Conservation (phyloP, 1,284 basidiomycete species). For the Ceratobasidium sp. region DNA sequence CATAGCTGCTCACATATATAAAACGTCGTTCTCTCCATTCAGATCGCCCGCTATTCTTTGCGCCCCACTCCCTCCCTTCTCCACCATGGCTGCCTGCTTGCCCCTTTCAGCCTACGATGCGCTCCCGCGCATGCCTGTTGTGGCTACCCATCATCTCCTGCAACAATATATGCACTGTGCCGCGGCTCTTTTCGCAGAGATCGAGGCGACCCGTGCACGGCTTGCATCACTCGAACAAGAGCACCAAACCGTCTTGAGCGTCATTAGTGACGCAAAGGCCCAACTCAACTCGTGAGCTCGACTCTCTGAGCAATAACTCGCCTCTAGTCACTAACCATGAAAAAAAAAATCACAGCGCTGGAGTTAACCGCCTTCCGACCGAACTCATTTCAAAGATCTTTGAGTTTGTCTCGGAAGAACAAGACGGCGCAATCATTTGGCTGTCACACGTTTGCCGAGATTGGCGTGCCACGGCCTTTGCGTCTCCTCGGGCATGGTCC, state of each 20-base stretch:
- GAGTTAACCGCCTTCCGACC: slow-evolving; percentile 34
- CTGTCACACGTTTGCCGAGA: slow-evolving; percentile 37
- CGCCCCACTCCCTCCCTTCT: neutral
- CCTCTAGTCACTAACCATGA: neutral
- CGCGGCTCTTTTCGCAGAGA: neutral
- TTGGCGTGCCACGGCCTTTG: slow-evolving; percentile 28
- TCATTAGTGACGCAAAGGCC: neutral
- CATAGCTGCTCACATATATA: slow-evolving; percentile 19
- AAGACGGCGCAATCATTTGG: slow-evolving; percentile 31
- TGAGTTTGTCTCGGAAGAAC: slow-evolving; percentile 26
- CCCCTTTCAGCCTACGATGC: neutral
- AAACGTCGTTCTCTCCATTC: neutral
- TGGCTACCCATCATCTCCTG: slow-evolving; percentile 10
- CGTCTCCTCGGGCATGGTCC: slow-evolving; percentile 37
- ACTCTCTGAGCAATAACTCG: neutral
- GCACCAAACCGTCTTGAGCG: neutral
- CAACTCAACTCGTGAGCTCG: slow-evolving; percentile 20
- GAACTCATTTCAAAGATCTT: slow-evolving; percentile 34
- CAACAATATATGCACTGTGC: slow-evolving; percentile 28
- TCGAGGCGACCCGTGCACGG: slow-evolving; percentile 18
- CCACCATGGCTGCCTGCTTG: slow-evolving; percentile 15
- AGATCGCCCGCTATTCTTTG: neutral
- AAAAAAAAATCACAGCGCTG: neutral
- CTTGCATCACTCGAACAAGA: slow-evolving; percentile 10
- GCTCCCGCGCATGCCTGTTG: slow-evolving; percentile 9